A percentile compares a stretch with the other conserved stretches of the same genome.
Conservation (phyloP, 164 flowering plant species). For the Aristolochia contorta region DNA sequence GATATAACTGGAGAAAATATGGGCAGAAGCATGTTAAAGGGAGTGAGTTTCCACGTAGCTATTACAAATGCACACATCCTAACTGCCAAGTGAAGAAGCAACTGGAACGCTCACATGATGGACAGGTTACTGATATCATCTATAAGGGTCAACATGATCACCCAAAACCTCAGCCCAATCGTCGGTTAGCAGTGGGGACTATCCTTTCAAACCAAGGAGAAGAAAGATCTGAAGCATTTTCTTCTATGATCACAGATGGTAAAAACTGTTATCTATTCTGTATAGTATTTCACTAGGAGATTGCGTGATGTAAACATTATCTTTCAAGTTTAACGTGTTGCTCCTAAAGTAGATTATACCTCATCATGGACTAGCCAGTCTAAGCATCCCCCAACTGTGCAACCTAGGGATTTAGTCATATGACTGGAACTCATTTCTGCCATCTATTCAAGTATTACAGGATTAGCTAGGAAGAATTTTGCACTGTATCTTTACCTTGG, state of each 20-base stretch:
- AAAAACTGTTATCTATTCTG: too few species aligned
- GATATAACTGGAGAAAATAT: constrained; percentile 75
- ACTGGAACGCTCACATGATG: constrained; percentile 54
- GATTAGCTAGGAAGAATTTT: too few species aligned
- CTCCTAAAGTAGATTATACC: too few species aligned
- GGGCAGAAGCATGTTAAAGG: constrained; percentile 74
- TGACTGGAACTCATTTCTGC: too few species aligned
- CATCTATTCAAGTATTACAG: too few species aligned
- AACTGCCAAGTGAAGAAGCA: constrained; percentile 61
- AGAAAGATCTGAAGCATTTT: constrained; percentile 12
- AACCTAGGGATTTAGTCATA: too few species aligned
- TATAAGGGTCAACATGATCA: constrained; percentile 68
- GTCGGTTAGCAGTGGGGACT: constrained; percentile 24
- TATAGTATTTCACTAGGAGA: too few species aligned
- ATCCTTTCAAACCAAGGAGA: constrained; percentile 22
- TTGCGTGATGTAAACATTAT: too few species aligned
- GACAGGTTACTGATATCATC: constrained; percentile 42
- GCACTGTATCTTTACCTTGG: too few species aligned
- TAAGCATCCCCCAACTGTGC: too few species aligned
- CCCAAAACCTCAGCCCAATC: constrained; percentile 37
- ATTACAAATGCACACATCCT: constrained; percentile 62
- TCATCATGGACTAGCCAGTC: too few species aligned
- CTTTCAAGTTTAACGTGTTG: too few species aligned
- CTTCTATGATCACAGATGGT: constrained; percentile 4
- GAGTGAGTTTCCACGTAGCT: constrained; percentile 58